Conservation (phyloP, 208 protist genomes). For the Trypanosoma platydactyli region DNA sequence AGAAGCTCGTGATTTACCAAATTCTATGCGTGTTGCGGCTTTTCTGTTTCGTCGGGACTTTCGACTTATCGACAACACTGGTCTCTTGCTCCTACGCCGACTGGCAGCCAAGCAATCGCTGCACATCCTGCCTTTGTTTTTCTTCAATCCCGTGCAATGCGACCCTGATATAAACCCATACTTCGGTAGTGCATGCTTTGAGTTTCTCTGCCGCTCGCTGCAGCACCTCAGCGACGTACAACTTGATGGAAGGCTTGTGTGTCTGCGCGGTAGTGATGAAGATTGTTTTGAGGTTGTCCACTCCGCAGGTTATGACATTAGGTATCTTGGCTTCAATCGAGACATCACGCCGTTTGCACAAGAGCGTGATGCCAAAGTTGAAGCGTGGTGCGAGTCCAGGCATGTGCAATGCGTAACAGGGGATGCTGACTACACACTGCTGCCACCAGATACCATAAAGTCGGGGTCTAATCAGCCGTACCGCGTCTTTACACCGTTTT, state of each 20-base stretch:
- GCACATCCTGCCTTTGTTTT: constrained; percentile 62
- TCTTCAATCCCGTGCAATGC: constrained; percentile 76
- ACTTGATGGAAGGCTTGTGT: constrained; percentile 55
- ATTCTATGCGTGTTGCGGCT: constrained; percentile 35
- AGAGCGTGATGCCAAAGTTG: constrained; percentile 44
- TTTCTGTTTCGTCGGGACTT: constrained; percentile 80
- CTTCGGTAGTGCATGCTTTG: constrained; percentile 65
- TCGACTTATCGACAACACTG: constrained; percentile 70
- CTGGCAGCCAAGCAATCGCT: constrained; percentile 27
- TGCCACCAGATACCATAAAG: constrained; percentile 43
- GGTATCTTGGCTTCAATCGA: constrained; percentile 61
- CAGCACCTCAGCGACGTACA: constrained; percentile 56
- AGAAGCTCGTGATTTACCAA: constrained; percentile 7
- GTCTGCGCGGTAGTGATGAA: constrained; percentile 54
- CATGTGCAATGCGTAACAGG: constrained; percentile 37
- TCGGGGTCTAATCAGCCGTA: constrained; percentile 46
- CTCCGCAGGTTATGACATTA: constrained; percentile 43
- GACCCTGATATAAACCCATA: constrained; percentile 61
- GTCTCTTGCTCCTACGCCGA: constrained; percentile 40
- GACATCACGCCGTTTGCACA: constrained; percentile 77
- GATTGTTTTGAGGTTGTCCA: constrained; percentile 45
- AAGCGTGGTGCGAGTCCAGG: constrained; percentile 35
- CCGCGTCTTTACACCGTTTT: constrained; percentile 81
- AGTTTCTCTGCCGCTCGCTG: constrained; percentile 71
- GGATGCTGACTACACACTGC: constrained; percentile 56